Conservation (phyloP, 1,284 basidiomycete species). For the Pseudomicrostroma phylloplanum region DNA sequence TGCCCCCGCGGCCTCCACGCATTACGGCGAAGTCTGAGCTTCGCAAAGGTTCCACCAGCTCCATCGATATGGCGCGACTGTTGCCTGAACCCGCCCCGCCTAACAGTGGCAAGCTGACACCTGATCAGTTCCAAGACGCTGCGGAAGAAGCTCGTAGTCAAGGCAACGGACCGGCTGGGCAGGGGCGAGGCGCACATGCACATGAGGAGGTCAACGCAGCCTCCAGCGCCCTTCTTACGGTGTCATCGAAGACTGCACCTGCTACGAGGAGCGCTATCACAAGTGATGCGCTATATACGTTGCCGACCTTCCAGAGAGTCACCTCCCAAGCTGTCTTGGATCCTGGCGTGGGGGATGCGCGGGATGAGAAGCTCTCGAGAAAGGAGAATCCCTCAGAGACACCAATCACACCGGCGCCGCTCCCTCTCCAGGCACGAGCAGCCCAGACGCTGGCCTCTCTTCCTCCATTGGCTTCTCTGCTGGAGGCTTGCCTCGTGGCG, state of each 20-base stretch:
- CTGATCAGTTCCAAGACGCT: not conserved
- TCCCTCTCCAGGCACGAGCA: not conserved
- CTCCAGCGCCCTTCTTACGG: too few relatives aligned
- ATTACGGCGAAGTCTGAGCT: not conserved
- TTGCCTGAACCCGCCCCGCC: not conserved
- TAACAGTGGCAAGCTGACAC: not conserved
- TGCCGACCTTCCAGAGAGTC: not conserved
- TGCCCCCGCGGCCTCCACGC: too few relatives aligned
- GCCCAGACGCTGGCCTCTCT: not conserved
- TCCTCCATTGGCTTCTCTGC: not conserved
- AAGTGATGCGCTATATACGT: too few relatives aligned
- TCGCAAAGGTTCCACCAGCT: not conserved
- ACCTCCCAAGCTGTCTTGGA: not conserved
- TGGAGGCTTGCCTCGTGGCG: not conserved
- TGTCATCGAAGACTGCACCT: too few relatives aligned
- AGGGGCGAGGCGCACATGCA: too few relatives aligned
- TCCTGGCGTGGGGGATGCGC: too few relatives aligned
- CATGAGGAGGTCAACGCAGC: too few relatives aligned
- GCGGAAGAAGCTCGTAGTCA: not conserved
- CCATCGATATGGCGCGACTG: not conserved
- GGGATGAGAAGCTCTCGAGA: not conserved
- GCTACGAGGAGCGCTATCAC: too few relatives aligned
- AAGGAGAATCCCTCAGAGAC: not conserved
- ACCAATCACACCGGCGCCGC: not conserved
- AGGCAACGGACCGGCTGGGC: too few relatives aligned